phyloP scores from a whole-genome alignment of 164 flowering plant species.

The Buxus sempervirens region DNA sequence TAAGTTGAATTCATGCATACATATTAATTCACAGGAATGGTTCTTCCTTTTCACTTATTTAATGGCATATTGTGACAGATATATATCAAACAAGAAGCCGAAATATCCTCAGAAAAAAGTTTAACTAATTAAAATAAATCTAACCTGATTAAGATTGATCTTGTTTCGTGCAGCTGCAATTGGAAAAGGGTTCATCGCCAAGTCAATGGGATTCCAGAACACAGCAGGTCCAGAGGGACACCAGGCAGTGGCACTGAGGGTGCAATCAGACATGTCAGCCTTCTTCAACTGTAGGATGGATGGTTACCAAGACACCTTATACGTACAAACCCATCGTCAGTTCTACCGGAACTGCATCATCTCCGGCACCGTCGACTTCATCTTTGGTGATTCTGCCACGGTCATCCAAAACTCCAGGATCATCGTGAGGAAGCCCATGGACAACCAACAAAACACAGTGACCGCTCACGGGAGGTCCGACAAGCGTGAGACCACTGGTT shows the following conservation, averaged over 20 bases:
- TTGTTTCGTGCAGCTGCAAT: constrained; percentile 28
- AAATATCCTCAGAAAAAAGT: no score
- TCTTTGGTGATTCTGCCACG: constrained; percentile 44
- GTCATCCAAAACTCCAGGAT: constrained; percentile 44
- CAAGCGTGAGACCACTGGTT: constrained; percentile 26
- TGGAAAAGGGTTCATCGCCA: constrained; percentile 44
- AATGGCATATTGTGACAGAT: no score
- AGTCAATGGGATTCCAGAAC: constrained; percentile 52
- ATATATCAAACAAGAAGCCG: no score
- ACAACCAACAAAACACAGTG: constrained; percentile 40
- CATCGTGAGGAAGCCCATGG: constrained; percentile 43
- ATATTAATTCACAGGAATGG: no score
- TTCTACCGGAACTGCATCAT: constrained; percentile 54
- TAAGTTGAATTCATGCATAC: constrained; percentile 23
- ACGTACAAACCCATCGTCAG: constrained; percentile 44
- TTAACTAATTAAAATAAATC: no score
- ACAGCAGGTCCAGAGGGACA: constrained; percentile 63
- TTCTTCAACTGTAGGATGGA: constrained; percentile 57
- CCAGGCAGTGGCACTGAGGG: constrained; percentile 59
- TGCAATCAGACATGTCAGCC: constrained; percentile 37
- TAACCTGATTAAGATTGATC: neutral
- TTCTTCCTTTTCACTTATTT: no score
- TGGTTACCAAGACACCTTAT: constrained; percentile 61
- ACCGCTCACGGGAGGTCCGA: constrained; percentile 45
- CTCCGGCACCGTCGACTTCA: constrained; percentile 64